Conservation (phyloP, 805 yeast species). For the Candida sanyiensis region DNA sequence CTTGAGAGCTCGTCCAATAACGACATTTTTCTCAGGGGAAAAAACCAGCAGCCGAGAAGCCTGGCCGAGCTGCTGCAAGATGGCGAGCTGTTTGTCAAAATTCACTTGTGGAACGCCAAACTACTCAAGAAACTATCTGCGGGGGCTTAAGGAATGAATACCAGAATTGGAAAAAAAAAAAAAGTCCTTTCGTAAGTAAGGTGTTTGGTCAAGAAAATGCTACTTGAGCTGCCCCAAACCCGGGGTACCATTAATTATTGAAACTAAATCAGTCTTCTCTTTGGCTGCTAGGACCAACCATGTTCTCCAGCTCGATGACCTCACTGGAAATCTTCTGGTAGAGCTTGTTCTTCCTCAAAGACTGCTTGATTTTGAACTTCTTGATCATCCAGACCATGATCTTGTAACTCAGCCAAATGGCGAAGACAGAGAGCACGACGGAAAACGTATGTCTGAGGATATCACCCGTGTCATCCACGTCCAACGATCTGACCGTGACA, state of each 20-base stretch:
- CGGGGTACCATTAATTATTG: no score
- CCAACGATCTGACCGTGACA: constrained; percentile 31
- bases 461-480: constrained; percentile 17
- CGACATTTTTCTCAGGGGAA: constrained; percentile 52
- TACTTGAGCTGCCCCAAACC: no score
- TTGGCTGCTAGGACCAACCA: constrained; percentile 10
- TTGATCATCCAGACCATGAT: constrained; percentile 19
- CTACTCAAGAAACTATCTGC: constrained; percentile 33
- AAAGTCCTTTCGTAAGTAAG: no score
- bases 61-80: constrained; percentile 52
- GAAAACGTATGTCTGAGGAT: constrained; percentile 16
- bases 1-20: constrained; percentile 26
- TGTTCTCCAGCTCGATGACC: constrained; percentile 21
- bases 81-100: constrained; percentile 44
- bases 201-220: no score
- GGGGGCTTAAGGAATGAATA: not conserved
- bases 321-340: constrained; percentile 22
- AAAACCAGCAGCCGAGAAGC: constrained; percentile 48
- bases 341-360: constrained; percentile 15
- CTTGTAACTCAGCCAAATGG: constrained; percentile 20
- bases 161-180: no score
- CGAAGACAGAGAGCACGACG: constrained; percentile 12
- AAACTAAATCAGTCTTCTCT: constrained; percentile 12
- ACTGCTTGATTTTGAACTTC: constrained; percentile 17
- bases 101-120: constrained; percentile 61